phyloP scores from a whole-genome alignment of 2,329 filamentous ascomycete species.

The Coniochaeta prunicola region DNA sequence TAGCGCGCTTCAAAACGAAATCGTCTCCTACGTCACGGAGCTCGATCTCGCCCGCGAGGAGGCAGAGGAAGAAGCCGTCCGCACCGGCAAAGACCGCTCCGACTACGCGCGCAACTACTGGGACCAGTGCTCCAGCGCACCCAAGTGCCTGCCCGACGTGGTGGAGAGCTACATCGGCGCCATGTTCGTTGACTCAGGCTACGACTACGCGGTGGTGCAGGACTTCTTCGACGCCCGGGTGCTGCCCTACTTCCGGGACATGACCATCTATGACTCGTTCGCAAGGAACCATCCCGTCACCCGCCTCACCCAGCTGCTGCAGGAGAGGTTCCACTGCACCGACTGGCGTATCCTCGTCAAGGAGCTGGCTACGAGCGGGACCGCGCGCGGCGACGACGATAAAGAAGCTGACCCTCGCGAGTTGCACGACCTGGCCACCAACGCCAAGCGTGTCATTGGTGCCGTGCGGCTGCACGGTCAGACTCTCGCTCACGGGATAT shows the following conservation, averaged over 20 bases:
- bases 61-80: slow-evolving; percentile 25
- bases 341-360: slow-evolving; percentile 47
- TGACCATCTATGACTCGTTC: slow-evolving; percentile 80
- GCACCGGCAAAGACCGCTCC: slow-evolving; percentile 22
- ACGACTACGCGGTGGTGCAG: slow-evolving; percentile 67
- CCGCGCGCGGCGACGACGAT: slow-evolving; percentile 24
- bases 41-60: slow-evolving; percentile 34
- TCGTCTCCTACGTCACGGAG: slow-evolving; percentile 49
- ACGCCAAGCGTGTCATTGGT: slow-evolving; percentile 48
- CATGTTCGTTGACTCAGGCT: slow-evolving; percentile 82
- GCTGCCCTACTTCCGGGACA: slow-evolving; percentile 73
- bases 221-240: slow-evolving; percentile 72
- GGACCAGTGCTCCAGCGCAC: slow-evolving; percentile 54
- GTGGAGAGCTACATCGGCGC: slow-evolving; percentile 86
- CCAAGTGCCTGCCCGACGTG: slow-evolving; percentile 75
- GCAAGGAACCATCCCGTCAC: slow-evolving; percentile 83
- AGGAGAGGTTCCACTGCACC: slow-evolving; percentile 57
- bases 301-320: slow-evolving; percentile 57
- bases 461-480: slow-evolving; percentile 70
- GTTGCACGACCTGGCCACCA: slow-evolving; percentile 22
- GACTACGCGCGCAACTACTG: slow-evolving; percentile 59
- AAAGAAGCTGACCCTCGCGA: slow-evolving; percentile 10
- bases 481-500: slow-evolving; percentile 54
- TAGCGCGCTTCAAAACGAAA: slow-evolving; percentile 32
- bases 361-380: slow-evolving; percentile 32